Evolutionary conservation across 495 filamentous ascomycete genomes (phyloP), one percentile per base, ranked within the genome.

Genomic region (Collariella sp.): DNA sequence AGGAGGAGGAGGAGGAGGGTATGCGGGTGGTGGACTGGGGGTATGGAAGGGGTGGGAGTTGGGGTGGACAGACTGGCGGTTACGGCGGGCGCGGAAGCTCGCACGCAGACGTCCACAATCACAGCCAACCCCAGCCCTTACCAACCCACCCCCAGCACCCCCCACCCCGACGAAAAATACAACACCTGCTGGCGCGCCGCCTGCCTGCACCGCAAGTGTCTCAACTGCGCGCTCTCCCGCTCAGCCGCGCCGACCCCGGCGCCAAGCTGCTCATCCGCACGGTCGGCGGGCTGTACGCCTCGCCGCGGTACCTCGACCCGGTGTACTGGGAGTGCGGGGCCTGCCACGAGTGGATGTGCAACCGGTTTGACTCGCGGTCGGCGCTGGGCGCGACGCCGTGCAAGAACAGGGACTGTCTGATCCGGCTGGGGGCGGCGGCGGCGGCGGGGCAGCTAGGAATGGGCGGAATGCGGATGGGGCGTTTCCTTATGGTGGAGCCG

Each of bases 291-390:
- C 33, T 62, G 34, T 49, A 62, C 36, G 49, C 55, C 10, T 56
- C 51, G 22, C 52, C 63, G 49, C 16, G 38, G 7, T 61, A 56
- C 18, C n/a, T 68, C n/a, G 63, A 68, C 39, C 61, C 63, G 0
- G 50, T 50, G 10, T 44, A 55, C 16, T 68, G 65, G 65, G 63
- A 62, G 44, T 68, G 65, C n/a, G 15, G 23, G 13, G 29, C 10
- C 3, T 66, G 63, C 35, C 57, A 63, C 5, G 65, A 68, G 50
- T 68, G 65, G 63, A 22, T 19, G 13, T 19, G 46, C 11, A 68
- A 68, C 36, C 31, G 26, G 18, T 59, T 68, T 22, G 43, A 61
- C 13, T 45, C 26, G 12, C 19, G 42, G 7, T 46, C 59, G 6
- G 26, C 36, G 9, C 11, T 62, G 22, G 60, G 46, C 7, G 11